Evolutionary conservation across 2,329 filamentous ascomycete species (phyloP), one percentile per base, ranked within the genome.

Genomic region (Keithomyces neogunnii): DNA sequence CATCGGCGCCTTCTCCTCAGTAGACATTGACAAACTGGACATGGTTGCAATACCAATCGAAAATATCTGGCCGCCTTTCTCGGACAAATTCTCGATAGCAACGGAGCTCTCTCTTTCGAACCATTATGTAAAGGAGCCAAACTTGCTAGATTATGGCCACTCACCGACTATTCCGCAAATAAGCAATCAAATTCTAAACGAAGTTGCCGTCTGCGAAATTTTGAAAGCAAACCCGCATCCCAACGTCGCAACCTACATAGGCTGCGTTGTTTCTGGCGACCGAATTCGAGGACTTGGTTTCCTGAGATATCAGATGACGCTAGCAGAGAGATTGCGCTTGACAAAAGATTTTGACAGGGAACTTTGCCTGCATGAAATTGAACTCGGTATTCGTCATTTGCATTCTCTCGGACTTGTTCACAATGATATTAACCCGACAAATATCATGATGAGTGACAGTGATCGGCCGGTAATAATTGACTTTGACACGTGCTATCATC

Each of bases 391-490:
- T 6, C 53, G 56, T 50, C 64, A 69, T 55, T 54, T 70, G 19
- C 66, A 70, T 54, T 60, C 57, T 2, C 56, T 70, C 1, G 66
- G 63, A 1, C 47, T 62, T 35, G 60, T 66, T 8, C 66, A 70
- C 53, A 71, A 70, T 52, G 63, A 68, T 48, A 63, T 71, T 44
- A 66, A 62, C 45, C 63, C 64, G 6, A 55, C 56, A 35, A 69
- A 68, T 48, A 60, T 69, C 8, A 67, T 66, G 56, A 44, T 71
- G 28, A 59, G 66, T 55, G 55, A 62, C 6, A 9, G 33, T 19
- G 61, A 63, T 31, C 54, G 53, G 5, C 58, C 68, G 6, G 57
- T 66, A 32, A 58, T 71, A 45, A 60, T 70, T 38, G 67, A 70
- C 53, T 69, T 66, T 53, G 68, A 64, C 46, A 65, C 64, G 32